Evolutionary conservation across 108 stramenopile species (phyloP).

Genomic region (Cylindrotheca closterium): DNA sequence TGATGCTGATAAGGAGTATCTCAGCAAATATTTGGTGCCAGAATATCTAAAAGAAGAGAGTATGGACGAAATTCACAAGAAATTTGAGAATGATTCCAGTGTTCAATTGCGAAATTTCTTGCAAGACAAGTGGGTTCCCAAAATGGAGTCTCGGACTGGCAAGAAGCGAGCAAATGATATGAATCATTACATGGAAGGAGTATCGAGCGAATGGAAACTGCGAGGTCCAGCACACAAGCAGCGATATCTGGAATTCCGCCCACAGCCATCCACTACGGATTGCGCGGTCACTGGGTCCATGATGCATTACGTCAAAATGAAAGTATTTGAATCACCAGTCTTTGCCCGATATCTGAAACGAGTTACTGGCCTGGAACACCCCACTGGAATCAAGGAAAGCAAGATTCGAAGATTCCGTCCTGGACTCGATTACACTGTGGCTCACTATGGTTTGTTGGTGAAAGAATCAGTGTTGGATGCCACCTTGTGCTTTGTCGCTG

Average conservation of each 20-base stretch:
- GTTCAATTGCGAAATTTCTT: constrained; percentile 83
- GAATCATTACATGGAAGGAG: constrained; percentile 64
- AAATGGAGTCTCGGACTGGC: constrained; percentile 18
- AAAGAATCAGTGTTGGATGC: constrained; percentile 80
- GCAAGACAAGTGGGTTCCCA: constrained; percentile 44
- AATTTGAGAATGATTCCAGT: constrained; percentile 82
- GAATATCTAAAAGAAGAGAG: constrained; percentile 58
- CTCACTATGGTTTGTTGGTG: constrained; percentile 86
- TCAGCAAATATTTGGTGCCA: constrained; percentile 62
- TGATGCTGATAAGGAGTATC: constrained; percentile 53
- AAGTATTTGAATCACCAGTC: constrained; percentile 56
- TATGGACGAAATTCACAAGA: constrained; percentile 62
- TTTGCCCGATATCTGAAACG: constrained; percentile 60
- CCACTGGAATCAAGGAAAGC: constrained; percentile 55
- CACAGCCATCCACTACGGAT: constrained; percentile 1
- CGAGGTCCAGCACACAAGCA: constrained; percentile 95
- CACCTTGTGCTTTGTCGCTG: constrained; percentile 75
- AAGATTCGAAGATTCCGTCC: constrained; percentile 91
- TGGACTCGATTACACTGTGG: constrained; percentile 96
- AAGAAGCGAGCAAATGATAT: constrained; percentile 22
- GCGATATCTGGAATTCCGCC: constrained; percentile 73
- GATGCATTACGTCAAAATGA: constrained; percentile 39
- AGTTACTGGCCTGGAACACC: constrained; percentile 62
- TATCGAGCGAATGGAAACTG: constrained; percentile 71
- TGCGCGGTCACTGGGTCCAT: constrained; percentile 33